A percentile compares a stretch with the other conserved stretches of the same genome.
phyloP scores from a whole-genome alignment of 176 grass and related monocot species.

The Triticum timopheevii region DNA sequence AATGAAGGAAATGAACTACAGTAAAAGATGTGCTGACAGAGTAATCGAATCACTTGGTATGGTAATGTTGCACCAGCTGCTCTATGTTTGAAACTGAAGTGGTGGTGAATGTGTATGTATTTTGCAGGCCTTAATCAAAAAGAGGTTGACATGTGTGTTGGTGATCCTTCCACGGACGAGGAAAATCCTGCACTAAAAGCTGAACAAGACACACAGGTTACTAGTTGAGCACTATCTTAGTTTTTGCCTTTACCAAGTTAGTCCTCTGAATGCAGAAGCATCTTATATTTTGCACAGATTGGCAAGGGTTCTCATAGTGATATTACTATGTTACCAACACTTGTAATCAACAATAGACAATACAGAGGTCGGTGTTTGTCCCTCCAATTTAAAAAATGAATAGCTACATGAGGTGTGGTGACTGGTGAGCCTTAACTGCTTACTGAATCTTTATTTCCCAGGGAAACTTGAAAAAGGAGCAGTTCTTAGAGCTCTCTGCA shows the following conservation, averaged over 20 bases:
- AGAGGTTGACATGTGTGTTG: constrained; percentile 70
- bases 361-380: constrained; percentile 56
- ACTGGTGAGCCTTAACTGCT: no score
- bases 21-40: constrained; percentile 57
- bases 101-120: constrained; percentile 8
- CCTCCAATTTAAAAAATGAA: not conserved
- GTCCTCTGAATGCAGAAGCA: not conserved
- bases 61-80: constrained; percentile 1
- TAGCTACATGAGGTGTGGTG: no score
- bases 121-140: constrained; percentile 63
- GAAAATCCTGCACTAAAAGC: constrained; percentile 76
- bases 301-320: constrained; percentile 77
- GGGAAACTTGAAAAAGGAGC: constrained; percentile 84
- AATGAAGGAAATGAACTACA: constrained; percentile 89
- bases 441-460: constrained; percentile 18
- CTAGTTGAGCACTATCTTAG: not conserved
- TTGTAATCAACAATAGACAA: constrained; percentile 92
- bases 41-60: constrained; percentile 84
- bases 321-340: constrained; percentile 90
- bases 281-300: constrained; percentile 43
- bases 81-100: constrained; percentile 19
- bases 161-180: constrained; percentile 65
- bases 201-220: constrained; percentile 86
- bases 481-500: constrained; percentile 84
- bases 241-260: not conserved